phyloP scores from a whole-genome alignment of 148 eudicot species.

The Camellia granthamiana region DNA sequence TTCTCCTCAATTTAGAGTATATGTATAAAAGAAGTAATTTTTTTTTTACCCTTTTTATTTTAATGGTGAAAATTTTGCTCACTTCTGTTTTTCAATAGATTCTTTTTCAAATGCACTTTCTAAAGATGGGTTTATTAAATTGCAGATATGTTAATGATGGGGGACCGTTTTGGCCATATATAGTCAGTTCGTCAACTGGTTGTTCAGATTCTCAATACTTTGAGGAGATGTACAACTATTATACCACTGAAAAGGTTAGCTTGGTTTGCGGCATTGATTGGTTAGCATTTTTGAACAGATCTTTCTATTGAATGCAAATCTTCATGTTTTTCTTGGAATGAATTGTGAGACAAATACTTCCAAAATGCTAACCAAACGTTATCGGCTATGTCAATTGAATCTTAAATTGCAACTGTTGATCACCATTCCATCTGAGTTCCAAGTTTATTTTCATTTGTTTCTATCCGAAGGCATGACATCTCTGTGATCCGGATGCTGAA shows the following conservation, averaged over 20 bases:
- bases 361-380: neutral
- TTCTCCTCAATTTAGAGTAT: neutral
- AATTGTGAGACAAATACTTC: neutral
- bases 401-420: neutral
- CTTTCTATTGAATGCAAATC: neutral
- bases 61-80: neutral
- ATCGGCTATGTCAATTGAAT: neutral
- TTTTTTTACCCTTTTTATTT: neutral
- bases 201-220: constrained; percentile 87
- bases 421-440: neutral
- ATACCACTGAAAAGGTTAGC: constrained; percentile 79
- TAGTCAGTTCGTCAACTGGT: constrained; percentile 89
- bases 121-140: neutral
- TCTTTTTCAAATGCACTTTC: neutral
- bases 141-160: constrained; percentile 95
- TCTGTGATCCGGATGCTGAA: constrained; percentile 86
- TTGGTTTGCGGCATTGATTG: neutral
- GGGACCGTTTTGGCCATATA: constrained; percentile 90
- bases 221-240: constrained; percentile 92
- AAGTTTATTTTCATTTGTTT: neutral
- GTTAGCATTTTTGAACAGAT: neutral
- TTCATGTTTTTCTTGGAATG: neutral
- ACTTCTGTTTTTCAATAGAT: neutral
- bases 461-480: constrained; percentile 80
- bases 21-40: neutral